Base-by-base conservation (phyloP, 225 moss, liverwort and hornwort species). In the Asterella californica region DNA sequence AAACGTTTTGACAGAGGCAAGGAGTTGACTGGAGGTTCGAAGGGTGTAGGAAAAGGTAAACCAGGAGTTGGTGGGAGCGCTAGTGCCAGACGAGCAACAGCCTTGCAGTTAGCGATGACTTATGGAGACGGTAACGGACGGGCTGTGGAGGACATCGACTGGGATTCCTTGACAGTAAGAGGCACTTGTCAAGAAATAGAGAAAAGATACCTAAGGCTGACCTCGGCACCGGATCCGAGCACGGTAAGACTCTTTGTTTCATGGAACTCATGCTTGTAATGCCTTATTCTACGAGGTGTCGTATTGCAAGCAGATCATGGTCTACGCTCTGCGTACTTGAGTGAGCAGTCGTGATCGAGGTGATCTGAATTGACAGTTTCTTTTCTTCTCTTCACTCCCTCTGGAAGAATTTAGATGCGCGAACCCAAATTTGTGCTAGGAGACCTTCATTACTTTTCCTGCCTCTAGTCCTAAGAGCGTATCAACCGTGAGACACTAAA, bases 121-220 rank as follows among this genome's bases (percentile, higher is more conserved):
- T 93, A 90, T 33, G 93, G 80, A 15, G 95, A 99, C 69, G 80
- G 88, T 22, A 93, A 90, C 24, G 99, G 95, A 24, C 86, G 86
- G 2, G 90, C 95, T 25, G 99, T 99, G 77, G 99, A 99, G 86
- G 99, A 99, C 80, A 93, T 99, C 68, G 95, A 93, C 79, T 99
- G 99, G 99, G 99, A 99, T 83, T 92, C 95, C 45, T 72, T 99
- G 84, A 99, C 99, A 55, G 90, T 99, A 65, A 91, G 90, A 55
- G 99, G 99, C 52, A 93, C 91, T 0, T 95, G 89, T 29, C 92
- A 90, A 65, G 99, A 99, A 86, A 90, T 95, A 87, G 99, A 95
- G 85, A 99, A 99, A 67, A 90, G 93, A 69, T 99, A 99, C 74
- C 72, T 99, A 61, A 86, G 99, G 74, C 88, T 99, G 46, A 99